phyloP scores from a whole-genome alignment of 2,329 filamentous ascomycete species.

The Calonectria honghensis region DNA sequence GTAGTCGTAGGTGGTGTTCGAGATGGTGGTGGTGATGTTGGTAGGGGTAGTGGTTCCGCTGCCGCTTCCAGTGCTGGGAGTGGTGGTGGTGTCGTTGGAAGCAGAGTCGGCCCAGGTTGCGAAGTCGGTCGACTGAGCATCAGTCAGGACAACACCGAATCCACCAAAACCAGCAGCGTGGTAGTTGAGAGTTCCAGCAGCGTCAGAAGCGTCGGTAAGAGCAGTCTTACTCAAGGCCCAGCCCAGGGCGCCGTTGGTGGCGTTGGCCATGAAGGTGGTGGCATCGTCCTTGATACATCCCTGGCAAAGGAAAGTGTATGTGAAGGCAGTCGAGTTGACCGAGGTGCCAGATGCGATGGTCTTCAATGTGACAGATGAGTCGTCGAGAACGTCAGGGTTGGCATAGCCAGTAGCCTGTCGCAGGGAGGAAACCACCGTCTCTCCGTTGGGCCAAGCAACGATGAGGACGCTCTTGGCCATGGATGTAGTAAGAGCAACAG shows the following conservation, averaged over 20 bases:
- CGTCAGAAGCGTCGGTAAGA: slow-evolving; percentile 60
- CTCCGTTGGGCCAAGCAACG: slow-evolving; percentile 73
- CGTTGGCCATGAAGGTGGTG: slow-evolving; percentile 65
- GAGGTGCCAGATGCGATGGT: slow-evolving; percentile 76
- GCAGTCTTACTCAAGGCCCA: slow-evolving; percentile 72
- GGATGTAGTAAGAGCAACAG: slow-evolving; percentile 72
- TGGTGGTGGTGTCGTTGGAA: slow-evolving; percentile 60
- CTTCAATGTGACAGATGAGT: slow-evolving; percentile 69
- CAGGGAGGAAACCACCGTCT: slow-evolving; percentile 74
- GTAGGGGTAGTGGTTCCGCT: slow-evolving; percentile 49
- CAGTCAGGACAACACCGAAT: slow-evolving; percentile 60
- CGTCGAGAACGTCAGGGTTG: slow-evolving; percentile 75
- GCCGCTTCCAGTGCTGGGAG: slow-evolving; percentile 54
- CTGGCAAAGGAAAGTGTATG: slow-evolving; percentile 79
- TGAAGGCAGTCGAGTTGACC: slow-evolving; percentile 75
- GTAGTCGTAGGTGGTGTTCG: slow-evolving; percentile 72
- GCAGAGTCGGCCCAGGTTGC: slow-evolving; percentile 65
- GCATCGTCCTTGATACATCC: slow-evolving; percentile 72
- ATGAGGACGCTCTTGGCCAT: slow-evolving; percentile 77
- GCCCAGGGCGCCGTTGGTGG: slow-evolving; percentile 69
- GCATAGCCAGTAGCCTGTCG: slow-evolving; percentile 76
- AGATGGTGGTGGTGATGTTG: slow-evolving; percentile 58
- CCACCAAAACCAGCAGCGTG: slow-evolving; percentile 69
- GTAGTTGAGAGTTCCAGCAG: slow-evolving; percentile 60
- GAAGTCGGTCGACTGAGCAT: slow-evolving; percentile 64